phyloP scores from a whole-genome alignment of 2,329 filamentous ascomycete species.

The Aurifilum marmelostoma region DNA sequence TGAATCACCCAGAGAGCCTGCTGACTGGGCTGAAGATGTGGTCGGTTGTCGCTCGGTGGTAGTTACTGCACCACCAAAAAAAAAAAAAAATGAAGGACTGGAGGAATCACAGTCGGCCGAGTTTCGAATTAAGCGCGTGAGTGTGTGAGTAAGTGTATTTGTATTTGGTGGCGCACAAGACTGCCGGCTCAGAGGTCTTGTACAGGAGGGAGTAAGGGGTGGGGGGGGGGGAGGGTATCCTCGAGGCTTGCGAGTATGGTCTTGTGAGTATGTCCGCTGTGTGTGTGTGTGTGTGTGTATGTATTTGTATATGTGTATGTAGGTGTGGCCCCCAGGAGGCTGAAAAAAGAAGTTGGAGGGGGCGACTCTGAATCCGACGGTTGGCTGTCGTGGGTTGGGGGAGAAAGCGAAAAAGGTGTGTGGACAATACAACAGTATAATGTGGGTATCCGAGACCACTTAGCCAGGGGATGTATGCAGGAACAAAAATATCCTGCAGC shows the following conservation, averaged over 20 bases:
- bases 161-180: background rate
- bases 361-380: background rate
- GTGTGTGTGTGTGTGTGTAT: background rate
- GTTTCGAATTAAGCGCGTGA: background rate
- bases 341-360: background rate
- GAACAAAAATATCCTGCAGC: constrained; percentile 16
- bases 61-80: too few relatives aligned
- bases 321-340: background rate
- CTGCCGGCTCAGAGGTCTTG: background rate
- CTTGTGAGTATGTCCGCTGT: too few relatives aligned
- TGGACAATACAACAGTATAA: background rate
- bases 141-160: too few relatives aligned
- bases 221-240: background rate
- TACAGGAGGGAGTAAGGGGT: background rate
- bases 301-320: too few relatives aligned
- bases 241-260: background rate
- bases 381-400: background rate
- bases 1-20: background rate
- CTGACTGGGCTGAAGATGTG: too few relatives aligned
- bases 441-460: constrained; percentile 12
- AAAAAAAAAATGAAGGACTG: background rate
- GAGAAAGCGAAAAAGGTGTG: background rate
- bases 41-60: too few relatives aligned
- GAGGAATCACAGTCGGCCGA: constrained; percentile 5
- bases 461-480: constrained; percentile 18